Conservation (phyloP, 225 moss, liverwort and hornwort species). For the Polytrichum formosum region DNA sequence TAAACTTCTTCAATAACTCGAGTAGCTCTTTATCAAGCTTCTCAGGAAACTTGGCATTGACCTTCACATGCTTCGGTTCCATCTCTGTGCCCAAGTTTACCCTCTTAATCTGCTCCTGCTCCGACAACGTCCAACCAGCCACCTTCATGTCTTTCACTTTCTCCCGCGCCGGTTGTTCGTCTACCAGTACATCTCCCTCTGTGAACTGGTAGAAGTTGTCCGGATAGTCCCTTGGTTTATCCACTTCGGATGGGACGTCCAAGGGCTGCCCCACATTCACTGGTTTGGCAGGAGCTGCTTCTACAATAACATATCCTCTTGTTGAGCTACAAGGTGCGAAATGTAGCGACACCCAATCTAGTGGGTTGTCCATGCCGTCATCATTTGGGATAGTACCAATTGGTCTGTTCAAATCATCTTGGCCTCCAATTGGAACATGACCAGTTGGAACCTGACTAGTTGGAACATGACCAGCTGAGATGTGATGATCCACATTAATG, state of each 20-base stretch:
- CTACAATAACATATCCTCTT: too few species aligned
- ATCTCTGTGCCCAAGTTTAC: neutral
- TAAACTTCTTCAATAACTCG: neutral
- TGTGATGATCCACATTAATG: too few species aligned
- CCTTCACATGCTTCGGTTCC: neutral
- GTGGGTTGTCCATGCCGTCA: too few species aligned
- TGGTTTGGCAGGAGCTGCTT: too few species aligned
- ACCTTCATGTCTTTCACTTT: neutral
- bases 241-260: neutral
- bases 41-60: neutral
- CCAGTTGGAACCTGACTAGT: neutral
- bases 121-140: neutral
- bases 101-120: neutral
- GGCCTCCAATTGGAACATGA: neutral
- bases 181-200: too few species aligned
- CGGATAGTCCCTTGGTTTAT: neutral
- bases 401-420: too few species aligned
- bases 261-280: too few species aligned
- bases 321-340: too few species aligned
- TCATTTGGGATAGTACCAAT: too few species aligned
- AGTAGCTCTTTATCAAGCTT: neutral
- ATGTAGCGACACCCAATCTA: too few species aligned
- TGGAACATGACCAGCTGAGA: neutral
- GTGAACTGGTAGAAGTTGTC: neutral
- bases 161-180: neutral